Evolutionary conservation across 805 yeast species (phyloP), one percentile per base, ranked within the genome.

Genomic region (Cyberlindnera misumaiensis): DNA sequence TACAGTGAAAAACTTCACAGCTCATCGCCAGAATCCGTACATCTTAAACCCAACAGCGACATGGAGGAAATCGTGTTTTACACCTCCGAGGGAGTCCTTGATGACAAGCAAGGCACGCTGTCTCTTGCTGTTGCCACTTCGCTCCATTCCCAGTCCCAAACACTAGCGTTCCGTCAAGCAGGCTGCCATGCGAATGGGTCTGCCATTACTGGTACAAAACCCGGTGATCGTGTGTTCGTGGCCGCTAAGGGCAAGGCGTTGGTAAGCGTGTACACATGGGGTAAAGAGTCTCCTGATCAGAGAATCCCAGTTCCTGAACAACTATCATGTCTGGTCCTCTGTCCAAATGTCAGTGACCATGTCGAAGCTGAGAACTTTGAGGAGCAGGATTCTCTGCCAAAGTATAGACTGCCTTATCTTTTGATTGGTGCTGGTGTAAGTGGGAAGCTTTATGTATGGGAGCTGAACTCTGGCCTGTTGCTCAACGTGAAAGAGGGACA

Each of bases 381-480:
- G 13, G 46, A 48, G 18, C 34, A 46, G 5, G 45, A 44, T 17
- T 43, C 46, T 12, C 38, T 53, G 15, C 70, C 77, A 4, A 60
- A 54, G 32, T 72, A 68, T 54, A 63, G 74, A 44, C 53, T 71
- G 28, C 82, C 83, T 15, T 80, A 83, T 71, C 55, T 84, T 29
- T 59, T 93, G 18, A 80, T 77, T 6, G 95, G 82, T 32, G 88
- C 90, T 43, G 70, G 93, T 38, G 55, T 66, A 42, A 53, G 80
- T n/a, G 97, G 97, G 11, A 74, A 79, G 47, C 45, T 93, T 12
- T 83, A 83, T 53, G 59, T 89, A 1, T 90, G 97, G 97, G 95
- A 87, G 50, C 55, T 89, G 36, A 59, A 70, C 9, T 81, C 93
- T 2, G 97, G 97, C 0, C 61, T 75, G 17, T 66, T 93, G 34